Evolutionary conservation across 768 basidiomycete species (phyloP).

Genomic region (Cystofilobasidium bisporidii): DNA sequence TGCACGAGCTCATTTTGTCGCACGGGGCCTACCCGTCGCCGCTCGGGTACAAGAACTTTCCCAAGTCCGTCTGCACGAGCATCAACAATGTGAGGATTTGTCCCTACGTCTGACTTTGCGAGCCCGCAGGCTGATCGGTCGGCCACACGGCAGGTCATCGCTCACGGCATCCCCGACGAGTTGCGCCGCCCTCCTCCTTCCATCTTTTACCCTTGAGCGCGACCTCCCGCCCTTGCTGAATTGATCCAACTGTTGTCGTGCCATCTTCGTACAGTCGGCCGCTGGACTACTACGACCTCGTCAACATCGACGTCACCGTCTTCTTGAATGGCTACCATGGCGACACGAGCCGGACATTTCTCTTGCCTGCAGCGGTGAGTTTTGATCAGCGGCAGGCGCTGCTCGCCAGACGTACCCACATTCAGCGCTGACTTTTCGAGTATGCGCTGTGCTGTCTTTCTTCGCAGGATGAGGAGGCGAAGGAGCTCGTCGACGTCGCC

Average conservation of each 20-base stretch:
- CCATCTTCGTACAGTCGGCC: conserved; percentile 53
- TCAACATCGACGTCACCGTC: conserved; percentile 81
- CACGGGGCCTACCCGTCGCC: conserved; percentile 79
- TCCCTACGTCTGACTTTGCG: too few relatives aligned
- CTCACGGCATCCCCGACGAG: conserved; percentile 81
- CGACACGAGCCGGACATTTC: conserved; percentile 75
- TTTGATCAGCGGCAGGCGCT: too few relatives aligned
- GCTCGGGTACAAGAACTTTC: conserved; percentile 62
- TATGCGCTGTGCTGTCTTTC: neutral
- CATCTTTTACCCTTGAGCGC: too few relatives aligned
- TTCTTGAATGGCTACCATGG: conserved; percentile 79
- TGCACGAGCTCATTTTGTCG: conserved; percentile 62
- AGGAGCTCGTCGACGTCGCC: conserved; percentile 56
- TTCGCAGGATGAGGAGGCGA: conserved; percentile 58
- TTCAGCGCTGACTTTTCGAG: too few relatives aligned
- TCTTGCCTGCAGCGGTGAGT: conserved; percentile 66
- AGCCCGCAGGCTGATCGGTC: too few relatives aligned
- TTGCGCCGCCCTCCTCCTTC: conserved; percentile 43
- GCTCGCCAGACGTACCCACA: too few relatives aligned
- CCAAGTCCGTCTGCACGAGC: conserved; percentile 72
- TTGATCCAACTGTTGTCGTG: too few relatives aligned
- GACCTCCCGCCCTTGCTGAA: conserved; percentile 25
- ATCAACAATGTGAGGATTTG: conserved; percentile 59
- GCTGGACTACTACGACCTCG: conserved; percentile 69
- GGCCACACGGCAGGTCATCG: conserved; percentile 17